Percentiles rank a stretch among this genome's conserved stretches.
Evolutionary conservation across 768 basidiomycete species (phyloP).

Genomic region (Nevesoporus exiguus): DNA sequence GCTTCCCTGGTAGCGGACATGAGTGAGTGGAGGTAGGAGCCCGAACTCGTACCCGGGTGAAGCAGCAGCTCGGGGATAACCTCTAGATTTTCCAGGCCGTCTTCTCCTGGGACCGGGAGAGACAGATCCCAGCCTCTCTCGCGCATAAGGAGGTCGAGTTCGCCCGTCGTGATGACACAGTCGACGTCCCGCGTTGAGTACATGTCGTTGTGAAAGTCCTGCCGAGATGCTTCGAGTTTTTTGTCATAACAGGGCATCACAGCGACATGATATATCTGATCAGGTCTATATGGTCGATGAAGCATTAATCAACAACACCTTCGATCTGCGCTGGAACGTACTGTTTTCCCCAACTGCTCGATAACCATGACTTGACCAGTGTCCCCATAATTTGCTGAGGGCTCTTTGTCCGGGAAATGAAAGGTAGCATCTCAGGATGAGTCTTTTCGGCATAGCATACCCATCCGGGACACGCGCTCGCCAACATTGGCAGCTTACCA

Average conservation of each 20-base stretch:
- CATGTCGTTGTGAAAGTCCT: conserved; percentile 83
- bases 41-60: conserved; percentile 86
- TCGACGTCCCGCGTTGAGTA: conserved; percentile 91
- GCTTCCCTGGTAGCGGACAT: conserved; percentile 50
- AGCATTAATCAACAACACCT: conserved; percentile 1
- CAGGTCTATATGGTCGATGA: conserved; percentile 48
- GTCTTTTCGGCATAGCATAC: conserved; percentile 99
- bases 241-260: conserved; percentile 99
- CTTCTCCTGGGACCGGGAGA: conserved; percentile 51
- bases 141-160: conserved; percentile 79
- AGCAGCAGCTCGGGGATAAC: conserved; percentile 67
- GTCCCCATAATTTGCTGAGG: conserved; percentile 94
- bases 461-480: conserved; percentile 98
- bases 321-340: conserved; percentile 38
- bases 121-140: conserved; percentile 81
- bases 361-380: conserved; percentile 88
- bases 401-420: conserved; percentile 84
- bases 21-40: conserved; percentile 85
- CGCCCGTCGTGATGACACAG: conserved; percentile 96
- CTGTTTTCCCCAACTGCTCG: conserved; percentile 59
- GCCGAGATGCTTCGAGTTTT: conserved; percentile 94
- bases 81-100: conserved; percentile 14
- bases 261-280: conserved; percentile 90
- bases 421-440: conserved; percentile 89
- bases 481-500: conserved; percentile 74